Evolutionary conservation across 1,139 yeast genomes (phyloP), one percentile per base, ranked within the genome.

Genomic region (Sugiyamaella pinicola): DNA sequence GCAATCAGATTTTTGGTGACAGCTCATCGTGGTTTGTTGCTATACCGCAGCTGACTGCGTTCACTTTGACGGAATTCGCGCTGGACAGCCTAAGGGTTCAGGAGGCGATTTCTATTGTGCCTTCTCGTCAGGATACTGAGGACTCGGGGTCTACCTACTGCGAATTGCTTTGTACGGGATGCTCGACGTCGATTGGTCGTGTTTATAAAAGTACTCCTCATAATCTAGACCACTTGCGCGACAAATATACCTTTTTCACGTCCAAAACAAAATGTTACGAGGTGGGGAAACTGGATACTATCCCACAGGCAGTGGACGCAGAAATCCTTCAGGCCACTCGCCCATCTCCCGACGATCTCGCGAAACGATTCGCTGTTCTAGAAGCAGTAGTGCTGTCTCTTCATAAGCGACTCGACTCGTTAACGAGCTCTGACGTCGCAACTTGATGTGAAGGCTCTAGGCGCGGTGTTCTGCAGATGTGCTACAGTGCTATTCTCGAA

Each of bases 1-100:
- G 61, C 29, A 45, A 46, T 24, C 54, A 40, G 33, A 58, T 58
- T n/a, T 46, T 58, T n/a, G 60, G 60, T 17, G 61, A 58, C 39
- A 56, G 58, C 28, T 49, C 54, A 9, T 17, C 55, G 9, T 58
- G 61, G 61, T 57, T 55, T 13, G 49, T 50, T 12, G 51, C 61
- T 5, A 43, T 49, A 8, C 40, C 49, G 33, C 24, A 41, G 1
- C 34, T 58, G 12, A 39, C 53, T n/a, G 52, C 56, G 10, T 58
- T 58, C 46, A 49, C 59, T 3, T 49, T 58, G 18, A 43, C 41
- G 10, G 49, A 55, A 13, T 39, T 50, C 10, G 55, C 49, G 5
- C 29, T 41, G 7, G 48, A 44, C 15, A 49, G 45, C 35, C 33
- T 49, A 31, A 44, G 46, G 19, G 37, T 44, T 7, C 31, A 28